These are phyloP conservation scores for Nigrograna mackinnonii DNA, from an alignment of 2,329 filamentous ascomycete species.

Conservation along the genomic window DNA sequence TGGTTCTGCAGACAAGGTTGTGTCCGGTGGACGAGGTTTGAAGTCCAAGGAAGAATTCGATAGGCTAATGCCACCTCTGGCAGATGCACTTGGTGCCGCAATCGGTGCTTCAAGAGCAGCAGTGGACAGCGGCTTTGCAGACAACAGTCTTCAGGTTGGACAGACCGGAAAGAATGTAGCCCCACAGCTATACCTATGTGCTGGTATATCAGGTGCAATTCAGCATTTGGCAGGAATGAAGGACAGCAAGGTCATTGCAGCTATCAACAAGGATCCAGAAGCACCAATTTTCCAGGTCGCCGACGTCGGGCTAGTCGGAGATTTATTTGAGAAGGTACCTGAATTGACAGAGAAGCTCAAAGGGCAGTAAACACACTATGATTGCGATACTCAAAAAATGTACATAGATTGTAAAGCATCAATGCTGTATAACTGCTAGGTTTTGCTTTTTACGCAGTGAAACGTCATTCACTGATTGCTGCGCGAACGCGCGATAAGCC, in stretches of 20 bases:
- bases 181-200: conserved; percentile 91
- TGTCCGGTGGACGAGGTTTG: conserved; percentile 89
- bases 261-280: conserved; percentile 97
- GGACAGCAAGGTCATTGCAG: conserved; percentile 98
- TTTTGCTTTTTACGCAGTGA: background rate
- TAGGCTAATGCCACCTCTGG: conserved; percentile 85
- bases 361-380: conserved; percentile 28
- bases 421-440: conserved; percentile 6
- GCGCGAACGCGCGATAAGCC: too few species aligned
- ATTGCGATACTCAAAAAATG: background rate
- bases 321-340: conserved; percentile 93
- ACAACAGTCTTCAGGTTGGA: conserved; percentile 97
- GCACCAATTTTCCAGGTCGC: conserved; percentile 98
- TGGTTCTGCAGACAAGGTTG: conserved; percentile 83
- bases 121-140: conserved; percentile 95
- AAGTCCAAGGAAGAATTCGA: conserved; percentile 99
- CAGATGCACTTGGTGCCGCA: conserved; percentile 90
- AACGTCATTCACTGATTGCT: background rate
- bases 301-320: conserved; percentile 92
- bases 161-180: conserved; percentile 99
- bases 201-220: conserved; percentile 95
- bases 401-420: conserved; percentile 20
- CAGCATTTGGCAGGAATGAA: conserved; percentile 99
- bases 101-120: conserved; percentile 94
- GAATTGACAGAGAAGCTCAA: conserved; percentile 96